These are phyloP conservation scores for Fraxinus sp. DNA, from an alignment of 305 asterid genomes.

Conservation along the genomic window DNA sequence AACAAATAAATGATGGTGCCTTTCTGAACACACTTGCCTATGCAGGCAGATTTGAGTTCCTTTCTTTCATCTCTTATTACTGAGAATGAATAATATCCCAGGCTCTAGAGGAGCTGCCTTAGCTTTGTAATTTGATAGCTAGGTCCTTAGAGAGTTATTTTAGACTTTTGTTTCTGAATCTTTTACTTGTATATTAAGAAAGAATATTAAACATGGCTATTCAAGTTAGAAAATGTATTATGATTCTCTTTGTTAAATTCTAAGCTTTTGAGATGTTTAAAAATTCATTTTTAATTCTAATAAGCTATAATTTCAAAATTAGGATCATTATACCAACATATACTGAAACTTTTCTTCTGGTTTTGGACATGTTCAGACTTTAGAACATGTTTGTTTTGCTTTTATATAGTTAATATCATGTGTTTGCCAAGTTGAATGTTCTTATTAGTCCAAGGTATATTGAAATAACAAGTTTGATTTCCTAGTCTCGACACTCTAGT, in stretches of 20 bases:
- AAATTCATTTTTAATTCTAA: background rate
- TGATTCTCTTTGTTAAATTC: background rate
- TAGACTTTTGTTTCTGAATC: background rate
- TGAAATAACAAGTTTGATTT: constrained; percentile 1
- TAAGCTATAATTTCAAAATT: background rate
- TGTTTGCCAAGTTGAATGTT: background rate
- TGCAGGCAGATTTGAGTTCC: background rate
- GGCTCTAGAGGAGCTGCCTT: background rate
- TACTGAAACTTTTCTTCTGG: background rate
- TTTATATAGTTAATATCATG: background rate
- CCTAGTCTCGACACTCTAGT: constrained; percentile 9
- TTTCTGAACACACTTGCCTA: background rate
- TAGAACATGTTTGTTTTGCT: constrained; percentile 6
- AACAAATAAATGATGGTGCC: background rate
- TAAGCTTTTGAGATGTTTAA: background rate
- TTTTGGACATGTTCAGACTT: background rate
- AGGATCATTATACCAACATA: background rate
- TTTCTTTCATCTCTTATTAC: background rate
- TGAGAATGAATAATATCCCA: background rate
- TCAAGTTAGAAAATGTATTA: background rate
- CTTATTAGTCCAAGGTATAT: constrained; percentile 6
- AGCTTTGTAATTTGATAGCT: background rate
- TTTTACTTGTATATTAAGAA: background rate
- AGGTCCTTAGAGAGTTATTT: background rate
- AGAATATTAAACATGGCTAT: background rate